Evolutionary conservation across 2,329 filamentous ascomycete species (phyloP).

Genomic region (Trichoderma sp.): DNA sequence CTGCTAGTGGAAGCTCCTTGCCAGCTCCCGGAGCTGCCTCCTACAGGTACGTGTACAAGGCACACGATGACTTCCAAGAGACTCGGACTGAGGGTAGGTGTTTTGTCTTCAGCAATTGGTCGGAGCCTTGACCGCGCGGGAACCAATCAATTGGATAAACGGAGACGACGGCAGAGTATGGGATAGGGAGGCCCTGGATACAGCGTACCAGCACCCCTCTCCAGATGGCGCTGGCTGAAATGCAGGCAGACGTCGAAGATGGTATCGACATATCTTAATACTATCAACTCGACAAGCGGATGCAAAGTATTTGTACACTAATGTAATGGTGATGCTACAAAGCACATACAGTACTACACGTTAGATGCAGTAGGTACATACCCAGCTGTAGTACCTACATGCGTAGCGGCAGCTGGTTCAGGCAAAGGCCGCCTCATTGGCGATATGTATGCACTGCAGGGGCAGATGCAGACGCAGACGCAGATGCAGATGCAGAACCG

Average conservation of each 20-base stretch:
- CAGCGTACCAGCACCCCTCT: neutral
- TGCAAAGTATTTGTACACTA: neutral
- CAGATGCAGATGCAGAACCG: constrained; percentile 6
- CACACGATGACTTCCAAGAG: neutral
- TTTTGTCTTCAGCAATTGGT: neutral
- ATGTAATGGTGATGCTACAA: neutral
- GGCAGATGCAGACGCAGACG: constrained; percentile 11
- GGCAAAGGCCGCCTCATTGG: constrained; percentile 1
- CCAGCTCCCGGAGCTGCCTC: constrained; percentile 19
- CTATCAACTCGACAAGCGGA: neutral
- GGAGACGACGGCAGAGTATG: neutral
- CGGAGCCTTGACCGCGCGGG: neutral
- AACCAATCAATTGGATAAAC: neutral
- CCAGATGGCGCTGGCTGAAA: neutral
- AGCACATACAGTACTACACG: neutral
- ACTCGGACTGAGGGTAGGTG: neutral
- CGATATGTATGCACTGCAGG: neutral
- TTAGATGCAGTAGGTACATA: neutral
- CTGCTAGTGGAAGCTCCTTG: constrained; percentile 22
- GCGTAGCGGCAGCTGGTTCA: neutral
- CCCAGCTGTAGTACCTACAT: neutral
- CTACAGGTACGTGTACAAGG: neutral
- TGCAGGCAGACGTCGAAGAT: neutral
- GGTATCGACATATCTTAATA: neutral
- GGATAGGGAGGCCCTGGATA: neutral